Base-by-base conservation (phyloP, 441 rosid species). In the Metrosideros polymorpha region DNA sequence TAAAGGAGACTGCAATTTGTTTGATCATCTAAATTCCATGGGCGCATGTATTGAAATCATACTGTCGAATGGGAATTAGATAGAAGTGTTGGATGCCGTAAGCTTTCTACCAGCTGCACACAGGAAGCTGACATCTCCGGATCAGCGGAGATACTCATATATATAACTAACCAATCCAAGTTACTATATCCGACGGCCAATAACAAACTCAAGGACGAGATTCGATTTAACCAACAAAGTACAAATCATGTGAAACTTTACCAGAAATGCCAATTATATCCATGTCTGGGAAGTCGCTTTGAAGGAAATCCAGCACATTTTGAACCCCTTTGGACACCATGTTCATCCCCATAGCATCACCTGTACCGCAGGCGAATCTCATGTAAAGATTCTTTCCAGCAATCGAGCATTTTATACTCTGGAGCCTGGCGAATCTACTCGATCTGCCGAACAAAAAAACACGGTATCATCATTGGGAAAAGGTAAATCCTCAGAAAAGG, bases 301-400 rank as follows among this genome's bases (percentile, higher is more conserved):
- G 86, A 66, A 87, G 86, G 61, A 84, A 84, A 47, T 87, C 86
- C 59, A 87, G 35, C 76, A 87, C 89, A 84, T 87, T 84, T 83
- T 87, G 89, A 56, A 87, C 89, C 77, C 86, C 86, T 79, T 87
- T 87, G 14, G 89, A 87, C 84, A 87, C 89, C 89, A 87, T 87
- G 84, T 87, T 87, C 89, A 87, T 87, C 66, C 89, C 89, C 89
- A 87, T 87, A 42, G 89, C 89, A 84, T 87, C 89, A 76, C 89
- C 89, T 30, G 89, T 87, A 83, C 89, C 12, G 61, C 84, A 87
- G 59, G 84, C 55, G 61, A 87, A 87, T 87, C 89, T 87, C 50
- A 56, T 84, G 84, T 87, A 87, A 57, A 84, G 89, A 51, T 87
- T 87, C 89, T 87, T 87, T 42, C 89, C 89, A 84, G 89, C 86